Conservation (phyloP, 805 yeast genomes). For the Lipomyces sp. region DNA sequence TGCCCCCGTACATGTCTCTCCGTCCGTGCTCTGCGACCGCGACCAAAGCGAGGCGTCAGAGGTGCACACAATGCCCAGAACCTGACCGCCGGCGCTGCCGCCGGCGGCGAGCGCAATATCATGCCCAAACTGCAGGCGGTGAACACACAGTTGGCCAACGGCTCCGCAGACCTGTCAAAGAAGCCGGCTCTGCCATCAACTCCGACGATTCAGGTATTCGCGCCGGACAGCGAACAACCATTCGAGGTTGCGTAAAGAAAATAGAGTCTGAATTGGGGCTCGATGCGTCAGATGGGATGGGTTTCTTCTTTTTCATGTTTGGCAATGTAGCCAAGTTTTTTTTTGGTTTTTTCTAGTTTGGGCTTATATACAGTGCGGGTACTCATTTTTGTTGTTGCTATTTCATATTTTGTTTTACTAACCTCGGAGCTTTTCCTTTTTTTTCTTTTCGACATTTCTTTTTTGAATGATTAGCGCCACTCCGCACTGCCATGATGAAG, state of each 20-base stretch:
- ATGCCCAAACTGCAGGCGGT: background rate
- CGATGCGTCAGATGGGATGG: background rate
- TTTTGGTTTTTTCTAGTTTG: background rate
- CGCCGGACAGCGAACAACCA: slow-evolving; percentile 27
- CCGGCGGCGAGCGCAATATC: too few relatives aligned
- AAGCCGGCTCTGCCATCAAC: slow-evolving; percentile 18
- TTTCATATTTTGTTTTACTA: background rate
- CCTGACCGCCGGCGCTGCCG: background rate
- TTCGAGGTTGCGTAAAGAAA: slow-evolving; percentile 17
- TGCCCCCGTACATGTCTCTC: slow-evolving; percentile 28
- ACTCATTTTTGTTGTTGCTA: background rate
- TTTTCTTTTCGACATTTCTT: background rate
- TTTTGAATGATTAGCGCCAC: background rate
- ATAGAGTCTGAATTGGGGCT: background rate
- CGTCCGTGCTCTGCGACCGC: slow-evolving; percentile 24
- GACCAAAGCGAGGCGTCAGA: slow-evolving; percentile 27
- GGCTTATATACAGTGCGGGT: background rate
- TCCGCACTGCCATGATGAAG: too few relatives aligned
- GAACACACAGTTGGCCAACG: slow-evolving; percentile 4
- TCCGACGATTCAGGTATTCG: slow-evolving; percentile 28
- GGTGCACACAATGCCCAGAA: background rate
- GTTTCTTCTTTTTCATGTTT: background rate
- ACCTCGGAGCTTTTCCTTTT: background rate
- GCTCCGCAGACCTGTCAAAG: background rate
- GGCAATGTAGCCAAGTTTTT: background rate